Evolutionary conservation across 768 basidiomycete species (phyloP).

Genomic region (Suillus luteus): DNA sequence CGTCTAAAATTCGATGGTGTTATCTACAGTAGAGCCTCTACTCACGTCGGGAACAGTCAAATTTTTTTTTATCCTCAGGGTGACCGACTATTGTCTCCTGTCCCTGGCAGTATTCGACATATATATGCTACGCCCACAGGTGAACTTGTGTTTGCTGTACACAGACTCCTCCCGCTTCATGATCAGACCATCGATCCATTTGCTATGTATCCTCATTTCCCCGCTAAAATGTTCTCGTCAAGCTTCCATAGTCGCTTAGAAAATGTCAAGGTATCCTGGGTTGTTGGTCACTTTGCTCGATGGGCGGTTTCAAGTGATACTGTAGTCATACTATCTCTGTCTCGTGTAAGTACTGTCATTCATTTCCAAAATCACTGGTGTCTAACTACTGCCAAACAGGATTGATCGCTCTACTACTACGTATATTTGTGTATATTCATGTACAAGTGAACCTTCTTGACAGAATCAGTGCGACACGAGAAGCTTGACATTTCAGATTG

Average conservation of each 20-base stretch:
- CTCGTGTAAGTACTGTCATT: not conserved
- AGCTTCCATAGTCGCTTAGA: not conserved
- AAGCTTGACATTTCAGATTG: slow-evolving; percentile 60
- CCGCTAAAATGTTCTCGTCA: not conserved
- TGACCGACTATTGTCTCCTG: not conserved
- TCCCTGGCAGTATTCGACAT: slow-evolving; percentile 8
- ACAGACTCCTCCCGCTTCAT: slow-evolving; percentile 1
- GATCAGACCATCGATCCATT: slow-evolving; percentile 1
- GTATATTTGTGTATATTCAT: not conserved
- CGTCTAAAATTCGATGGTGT: not conserved
- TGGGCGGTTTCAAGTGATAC: slow-evolving; percentile 6
- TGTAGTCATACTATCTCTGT: slow-evolving; percentile 8
- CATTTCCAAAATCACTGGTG: not conserved
- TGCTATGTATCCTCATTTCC: slow-evolving; percentile 7
- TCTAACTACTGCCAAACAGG: not conserved
- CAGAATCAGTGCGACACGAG: slow-evolving; percentile 58
- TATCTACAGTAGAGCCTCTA: slow-evolving; percentile 5
- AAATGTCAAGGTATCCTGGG: slow-evolving; percentile 10
- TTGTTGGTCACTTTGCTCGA: slow-evolving; percentile 2
- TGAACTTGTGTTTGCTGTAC: slow-evolving; percentile 13
- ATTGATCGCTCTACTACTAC: not conserved
- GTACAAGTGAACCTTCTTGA: not conserved
- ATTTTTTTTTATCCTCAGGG: not conserved
- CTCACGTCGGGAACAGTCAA: not conserved
- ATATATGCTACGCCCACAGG: slow-evolving; percentile 1